Percentiles rank a stretch among this genome's conserved stretches.
Evolutionary conservation across 441 rosid species (phyloP).

Genomic region (Adansonia madagascariensis): DNA sequence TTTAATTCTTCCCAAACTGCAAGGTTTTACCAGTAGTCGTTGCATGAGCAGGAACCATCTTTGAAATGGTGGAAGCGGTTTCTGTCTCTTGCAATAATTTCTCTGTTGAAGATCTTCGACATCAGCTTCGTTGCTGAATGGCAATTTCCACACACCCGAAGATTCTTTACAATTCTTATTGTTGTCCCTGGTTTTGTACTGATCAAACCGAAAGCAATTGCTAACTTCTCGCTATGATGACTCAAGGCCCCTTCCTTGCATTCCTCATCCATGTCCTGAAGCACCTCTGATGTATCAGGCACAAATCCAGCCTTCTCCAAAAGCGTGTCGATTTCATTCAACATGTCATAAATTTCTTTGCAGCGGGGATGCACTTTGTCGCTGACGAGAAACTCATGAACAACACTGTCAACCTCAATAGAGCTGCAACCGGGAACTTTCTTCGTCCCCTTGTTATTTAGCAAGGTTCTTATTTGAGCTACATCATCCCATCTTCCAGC

Average conservation of each 20-base stretch:
- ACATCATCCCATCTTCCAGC: slow-evolving; percentile 76
- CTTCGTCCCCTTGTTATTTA: slow-evolving; percentile 63
- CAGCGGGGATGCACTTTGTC: slow-evolving; percentile 64
- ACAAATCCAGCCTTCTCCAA: slow-evolving; percentile 62
- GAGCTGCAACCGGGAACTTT: slow-evolving; percentile 52
- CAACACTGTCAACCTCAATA: slow-evolving; percentile 44
- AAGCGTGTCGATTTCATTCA: slow-evolving; percentile 62
- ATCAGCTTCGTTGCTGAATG: slow-evolving; percentile 75
- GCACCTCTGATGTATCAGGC: slow-evolving; percentile 71
- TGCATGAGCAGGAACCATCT: slow-evolving; percentile 72
- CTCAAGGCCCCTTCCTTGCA: slow-evolving; percentile 73
- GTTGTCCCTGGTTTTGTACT: slow-evolving; percentile 71
- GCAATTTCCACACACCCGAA: slow-evolving; percentile 76
- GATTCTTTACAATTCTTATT: slow-evolving; percentile 79
- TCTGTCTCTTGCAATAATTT: slow-evolving; percentile 74
- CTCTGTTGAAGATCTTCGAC: slow-evolving; percentile 71
- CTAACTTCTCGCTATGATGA: slow-evolving; percentile 75
- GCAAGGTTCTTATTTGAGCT: slow-evolving; percentile 52
- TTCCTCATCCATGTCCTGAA: slow-evolving; percentile 73
- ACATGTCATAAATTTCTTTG: slow-evolving; percentile 62
- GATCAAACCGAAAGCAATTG: slow-evolving; percentile 80
- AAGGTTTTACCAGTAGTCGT: slow-evolving; percentile 51
- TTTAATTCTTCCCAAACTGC: not conserved
- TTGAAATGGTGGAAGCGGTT: slow-evolving; percentile 80
- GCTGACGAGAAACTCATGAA: slow-evolving; percentile 72